Evolutionary conservation across 345 rosid species (phyloP).

Genomic region (Murraya paniculata): DNA sequence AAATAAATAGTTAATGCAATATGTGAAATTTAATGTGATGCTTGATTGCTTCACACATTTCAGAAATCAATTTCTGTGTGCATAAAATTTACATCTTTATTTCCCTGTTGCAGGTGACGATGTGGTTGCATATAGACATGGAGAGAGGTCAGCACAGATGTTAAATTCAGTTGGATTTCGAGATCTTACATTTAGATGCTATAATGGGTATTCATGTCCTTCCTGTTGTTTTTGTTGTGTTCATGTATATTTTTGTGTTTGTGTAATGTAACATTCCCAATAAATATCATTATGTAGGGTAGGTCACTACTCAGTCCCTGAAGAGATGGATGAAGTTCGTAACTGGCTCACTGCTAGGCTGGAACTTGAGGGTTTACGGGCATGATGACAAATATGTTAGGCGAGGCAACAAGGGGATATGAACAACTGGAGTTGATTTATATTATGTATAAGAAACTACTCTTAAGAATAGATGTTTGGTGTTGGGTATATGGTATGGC

Average conservation of each 20-base stretch:
- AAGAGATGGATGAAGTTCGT: slow-evolving; percentile 46
- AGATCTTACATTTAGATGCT: slow-evolving; percentile 34
- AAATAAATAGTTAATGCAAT: neutral
- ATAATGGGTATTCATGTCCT: slow-evolving; percentile 32
- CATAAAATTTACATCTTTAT: neutral
- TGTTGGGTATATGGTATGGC: slow-evolving; percentile 21
- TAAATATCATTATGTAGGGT: slow-evolving; percentile 28
- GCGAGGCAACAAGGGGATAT: neutral
- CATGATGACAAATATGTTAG: neutral
- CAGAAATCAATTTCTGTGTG: neutral
- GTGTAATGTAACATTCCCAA: neutral
- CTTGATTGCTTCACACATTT: neutral
- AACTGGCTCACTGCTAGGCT: slow-evolving; percentile 34
- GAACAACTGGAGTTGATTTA: neutral
- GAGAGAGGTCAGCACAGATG: slow-evolving; percentile 56
- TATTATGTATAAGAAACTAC: neutral
- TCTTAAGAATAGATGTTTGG: slow-evolving; percentile 6
- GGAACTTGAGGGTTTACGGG: slow-evolving; percentile 24
- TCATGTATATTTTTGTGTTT: neutral
- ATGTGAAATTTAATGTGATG: neutral
- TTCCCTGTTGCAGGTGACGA: slow-evolving; percentile 51
- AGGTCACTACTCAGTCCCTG: slow-evolving; percentile 46
- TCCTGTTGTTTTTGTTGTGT: neutral
- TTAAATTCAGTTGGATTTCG: slow-evolving; percentile 50
- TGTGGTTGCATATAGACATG: slow-evolving; percentile 55